Base-by-base conservation (phyloP, 2,329 filamentous ascomycete species). In the Catunica adiposa region DNA sequence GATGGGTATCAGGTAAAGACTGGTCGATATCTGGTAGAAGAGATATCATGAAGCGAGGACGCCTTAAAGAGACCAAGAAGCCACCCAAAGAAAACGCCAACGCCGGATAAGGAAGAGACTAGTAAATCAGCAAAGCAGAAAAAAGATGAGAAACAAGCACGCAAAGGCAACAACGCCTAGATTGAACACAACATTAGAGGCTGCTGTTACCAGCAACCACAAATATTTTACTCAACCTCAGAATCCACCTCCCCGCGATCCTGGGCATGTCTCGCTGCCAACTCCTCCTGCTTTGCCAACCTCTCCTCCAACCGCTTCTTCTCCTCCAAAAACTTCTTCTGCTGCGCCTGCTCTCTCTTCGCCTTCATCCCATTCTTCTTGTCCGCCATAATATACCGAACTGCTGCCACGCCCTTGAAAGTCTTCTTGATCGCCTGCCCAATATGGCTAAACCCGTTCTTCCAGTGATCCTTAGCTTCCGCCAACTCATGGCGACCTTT, bases 391-490 rank as follows among this genome's bases (percentile, higher is more conserved):
- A 73, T 59, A 58, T 70, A 69, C 3, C 66, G 67, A 9, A 65
- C 59, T 11, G 64, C 64, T 55, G 59, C 60, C 25, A 68, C 58
- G n/a, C 67, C 68, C 14, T 62, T 60, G 14, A 66, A 60, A 15
- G 64, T 55, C 15, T 70, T 63, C 58, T 60, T 61, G 47, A 69
- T 20, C 20, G 65, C 71, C 38, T 63, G 54, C 34, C 55, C 59
- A n/a, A 73, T 62, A 61, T 74, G 70, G 11, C 61, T 55, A 48
- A 64, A 60, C 3, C 66, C 64, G 60, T 70, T 63, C 29, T 61
- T 55, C 58, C 70, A 70, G 61, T 74, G 70, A 14, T 60, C 62
- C 61, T 65, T 67, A 29, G 71, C 69, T 46, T 71, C 67, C 52
- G 62, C 59, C 57, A 65, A 66, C 62, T 68, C 65, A 37, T 64